Evolutionary conservation across 257 asterid species (phyloP).

Genomic region (Paraleonurus japonicus): DNA sequence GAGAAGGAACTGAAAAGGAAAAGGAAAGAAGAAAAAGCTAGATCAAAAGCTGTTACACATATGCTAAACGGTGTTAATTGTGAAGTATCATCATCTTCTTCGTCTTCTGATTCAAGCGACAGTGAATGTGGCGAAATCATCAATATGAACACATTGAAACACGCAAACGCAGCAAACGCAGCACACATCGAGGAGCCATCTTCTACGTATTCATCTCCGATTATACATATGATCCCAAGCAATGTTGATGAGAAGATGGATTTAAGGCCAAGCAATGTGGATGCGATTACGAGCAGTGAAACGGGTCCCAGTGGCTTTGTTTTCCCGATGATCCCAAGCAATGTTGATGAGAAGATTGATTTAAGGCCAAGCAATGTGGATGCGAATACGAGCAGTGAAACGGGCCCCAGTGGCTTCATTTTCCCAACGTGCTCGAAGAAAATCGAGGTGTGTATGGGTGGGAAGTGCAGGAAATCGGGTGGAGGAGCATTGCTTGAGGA

Average conservation of each 20-base stretch:
- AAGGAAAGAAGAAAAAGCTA: constrained; percentile 49
- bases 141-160: constrained; percentile 35
- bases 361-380: neutral
- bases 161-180: neutral
- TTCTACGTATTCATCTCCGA: constrained; percentile 12
- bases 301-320: neutral
- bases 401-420: neutral
- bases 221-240: neutral
- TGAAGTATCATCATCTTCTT: constrained; percentile 46
- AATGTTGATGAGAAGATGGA: neutral
- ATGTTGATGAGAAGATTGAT: neutral
- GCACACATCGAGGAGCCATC: constrained; percentile 18
- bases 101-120: constrained; percentile 75
- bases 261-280: neutral
- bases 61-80: constrained; percentile 20
- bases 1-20: constrained; percentile 47
- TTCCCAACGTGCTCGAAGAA: constrained; percentile 31
- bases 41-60: constrained; percentile 26
- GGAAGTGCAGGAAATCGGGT: constrained; percentile 86
- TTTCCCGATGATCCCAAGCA: neutral
- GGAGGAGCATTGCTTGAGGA: constrained; percentile 53
- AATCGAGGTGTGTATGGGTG: constrained; percentile 90
- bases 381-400: neutral
- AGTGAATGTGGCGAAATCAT: constrained; percentile 57
- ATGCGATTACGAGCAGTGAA: neutral